Percentiles rank a stretch among this genome's conserved stretches.
These are phyloP conservation scores for Lactifluus hygrophoroides DNA, from an alignment of 768 basidiomycete genomes.

Conservation along the genomic window DNA sequence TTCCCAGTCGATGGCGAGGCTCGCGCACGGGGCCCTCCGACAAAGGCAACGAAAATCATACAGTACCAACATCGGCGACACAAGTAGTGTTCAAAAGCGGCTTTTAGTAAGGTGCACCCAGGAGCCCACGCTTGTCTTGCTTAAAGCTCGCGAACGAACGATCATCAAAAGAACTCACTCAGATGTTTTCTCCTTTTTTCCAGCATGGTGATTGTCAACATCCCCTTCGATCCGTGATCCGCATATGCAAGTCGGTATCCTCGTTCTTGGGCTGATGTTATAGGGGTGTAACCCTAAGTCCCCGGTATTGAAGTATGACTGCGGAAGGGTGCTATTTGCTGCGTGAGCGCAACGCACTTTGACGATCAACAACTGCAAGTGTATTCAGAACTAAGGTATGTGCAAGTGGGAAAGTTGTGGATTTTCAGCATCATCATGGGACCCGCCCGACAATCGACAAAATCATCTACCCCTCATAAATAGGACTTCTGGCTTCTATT, in stretches of 20 bases:
- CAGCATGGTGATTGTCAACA: background rate
- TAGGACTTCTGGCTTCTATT: no score
- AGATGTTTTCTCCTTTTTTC: background rate
- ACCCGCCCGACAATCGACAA: no score
- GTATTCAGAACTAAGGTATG: background rate
- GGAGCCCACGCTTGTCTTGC: no score
- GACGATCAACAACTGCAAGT: background rate
- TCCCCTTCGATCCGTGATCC: background rate
- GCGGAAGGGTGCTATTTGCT: no score
- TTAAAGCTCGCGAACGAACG: no score
- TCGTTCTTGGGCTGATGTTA: background rate
- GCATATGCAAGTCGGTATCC: background rate
- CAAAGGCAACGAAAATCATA: background rate
- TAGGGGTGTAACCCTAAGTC: background rate
- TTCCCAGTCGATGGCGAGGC: background rate
- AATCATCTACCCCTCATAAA: no score
- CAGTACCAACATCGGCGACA: background rate
- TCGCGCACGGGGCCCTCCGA: no score
- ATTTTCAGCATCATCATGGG: background rate
- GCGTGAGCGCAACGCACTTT: no score
- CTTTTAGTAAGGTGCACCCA: background rate
- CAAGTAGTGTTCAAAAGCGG: background rate
- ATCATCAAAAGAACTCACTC: no score
- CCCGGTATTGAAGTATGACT: no score
- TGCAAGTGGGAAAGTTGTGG: background rate